A percentile compares a stretch with the other conserved stretches of the same genome.
These are phyloP conservation scores for Chaetomium strumarium DNA, from an alignment of 2,329 filamentous ascomycete genomes.

Conservation along the genomic window DNA sequence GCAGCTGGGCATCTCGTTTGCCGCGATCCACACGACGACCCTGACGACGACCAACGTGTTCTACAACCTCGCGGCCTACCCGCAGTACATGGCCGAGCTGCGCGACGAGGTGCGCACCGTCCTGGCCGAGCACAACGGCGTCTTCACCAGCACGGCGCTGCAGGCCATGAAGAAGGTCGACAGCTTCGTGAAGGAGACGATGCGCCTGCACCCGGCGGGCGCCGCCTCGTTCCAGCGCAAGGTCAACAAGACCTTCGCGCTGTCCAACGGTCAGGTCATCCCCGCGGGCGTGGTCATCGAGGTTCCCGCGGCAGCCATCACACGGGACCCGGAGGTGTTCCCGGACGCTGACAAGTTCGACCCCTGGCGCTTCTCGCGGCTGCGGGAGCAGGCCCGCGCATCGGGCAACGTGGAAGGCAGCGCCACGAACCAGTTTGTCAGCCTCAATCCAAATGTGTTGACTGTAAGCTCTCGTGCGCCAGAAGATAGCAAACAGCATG, in stretches of 20 bases:
- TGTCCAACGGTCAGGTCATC: slow-evolving; percentile 49
- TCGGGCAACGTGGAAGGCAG: slow-evolving; percentile 26
- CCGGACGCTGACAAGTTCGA: slow-evolving; percentile 34
- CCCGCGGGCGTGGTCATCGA: slow-evolving; percentile 41
- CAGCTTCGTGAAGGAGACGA: slow-evolving; percentile 30
- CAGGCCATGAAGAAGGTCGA: slow-evolving; percentile 32
- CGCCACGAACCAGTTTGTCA: slow-evolving; percentile 38
- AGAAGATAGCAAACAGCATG: not conserved
- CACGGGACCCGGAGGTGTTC: slow-evolving; percentile 34
- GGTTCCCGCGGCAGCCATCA: slow-evolving; percentile 33
- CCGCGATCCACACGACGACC: slow-evolving; percentile 48
- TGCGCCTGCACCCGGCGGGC: slow-evolving; percentile 24
- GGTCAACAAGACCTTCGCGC: slow-evolving; percentile 44
- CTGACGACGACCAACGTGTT: slow-evolving; percentile 43
- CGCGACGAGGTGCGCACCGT: slow-evolving; percentile 44
- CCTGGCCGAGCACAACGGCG: slow-evolving; percentile 30
- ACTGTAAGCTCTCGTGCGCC: not conserved
- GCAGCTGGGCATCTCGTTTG: slow-evolving; percentile 41
- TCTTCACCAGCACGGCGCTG: slow-evolving; percentile 26
- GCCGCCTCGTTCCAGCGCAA: slow-evolving; percentile 44
- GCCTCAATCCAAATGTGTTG: slow-evolving; percentile 30
- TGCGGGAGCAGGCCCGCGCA: slow-evolving; percentile 27
- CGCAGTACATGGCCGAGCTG: slow-evolving; percentile 44
- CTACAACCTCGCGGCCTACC: slow-evolving; percentile 46
- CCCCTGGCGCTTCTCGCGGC: slow-evolving; percentile 34